Evolutionary conservation across 2,329 filamentous ascomycete genomes (phyloP).

Genomic region (Microcera coccophila): DNA sequence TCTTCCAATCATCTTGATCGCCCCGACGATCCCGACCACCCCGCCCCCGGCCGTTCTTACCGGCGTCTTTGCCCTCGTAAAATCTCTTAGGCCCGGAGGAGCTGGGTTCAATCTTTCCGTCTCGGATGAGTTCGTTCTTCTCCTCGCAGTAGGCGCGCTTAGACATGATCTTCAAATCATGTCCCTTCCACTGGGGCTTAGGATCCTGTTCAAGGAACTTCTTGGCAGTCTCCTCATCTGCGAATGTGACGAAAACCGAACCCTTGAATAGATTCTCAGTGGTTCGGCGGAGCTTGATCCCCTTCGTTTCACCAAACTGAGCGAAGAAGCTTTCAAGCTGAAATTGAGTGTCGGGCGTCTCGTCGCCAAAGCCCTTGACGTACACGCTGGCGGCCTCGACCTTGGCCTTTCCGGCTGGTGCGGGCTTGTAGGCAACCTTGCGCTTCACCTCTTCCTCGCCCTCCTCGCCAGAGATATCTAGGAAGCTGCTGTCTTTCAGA

Average conservation of each 20-base stretch:
- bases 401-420: slow-evolving; percentile 58
- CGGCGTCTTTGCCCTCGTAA: slow-evolving; percentile 46
- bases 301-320: slow-evolving; percentile 71
- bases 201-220: slow-evolving; percentile 77
- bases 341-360: slow-evolving; percentile 80
- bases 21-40: slow-evolving; percentile 31
- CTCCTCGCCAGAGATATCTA: slow-evolving; percentile 71
- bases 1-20: slow-evolving; percentile 59
- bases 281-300: slow-evolving; percentile 80
- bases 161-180: slow-evolving; percentile 75
- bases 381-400: slow-evolving; percentile 76
- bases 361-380: slow-evolving; percentile 88
- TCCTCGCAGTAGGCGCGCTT: slow-evolving; percentile 85
- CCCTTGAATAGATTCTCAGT: slow-evolving; percentile 81
- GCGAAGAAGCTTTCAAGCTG: slow-evolving; percentile 92
- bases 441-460: slow-evolving; percentile 70
- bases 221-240: slow-evolving; percentile 70
- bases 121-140: slow-evolving; percentile 68
- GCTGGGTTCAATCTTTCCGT: slow-evolving; percentile 64
- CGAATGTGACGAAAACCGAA: slow-evolving; percentile 93
- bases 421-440: slow-evolving; percentile 64
- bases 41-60: slow-evolving; percentile 35
- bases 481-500: slow-evolving; percentile 68
- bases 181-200: slow-evolving; percentile 77
- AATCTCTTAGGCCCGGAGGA: slow-evolving; percentile 40